These are phyloP conservation scores for Sophora flavescens DNA, from an alignment of 306 rosid species.

Conservation along the genomic window DNA sequence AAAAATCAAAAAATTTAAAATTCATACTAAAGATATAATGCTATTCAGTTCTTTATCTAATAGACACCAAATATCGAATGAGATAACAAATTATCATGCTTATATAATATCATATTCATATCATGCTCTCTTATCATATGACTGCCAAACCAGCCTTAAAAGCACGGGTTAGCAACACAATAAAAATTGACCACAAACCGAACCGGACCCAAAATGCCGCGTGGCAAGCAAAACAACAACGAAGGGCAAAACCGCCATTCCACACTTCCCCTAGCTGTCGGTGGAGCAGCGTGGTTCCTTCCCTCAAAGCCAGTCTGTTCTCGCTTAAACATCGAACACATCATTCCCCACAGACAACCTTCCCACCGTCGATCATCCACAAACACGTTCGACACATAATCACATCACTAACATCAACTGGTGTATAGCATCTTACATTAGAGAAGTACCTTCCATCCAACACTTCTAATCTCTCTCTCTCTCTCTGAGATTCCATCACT, in stretches of 20 bases:
- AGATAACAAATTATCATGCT: too few species aligned
- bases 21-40: too few species aligned
- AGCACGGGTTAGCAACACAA: too few species aligned
- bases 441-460: conserved; percentile 47
- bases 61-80: too few species aligned
- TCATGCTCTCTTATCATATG: too few species aligned
- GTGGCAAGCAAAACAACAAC: neutral
- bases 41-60: too few species aligned
- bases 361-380: neutral
- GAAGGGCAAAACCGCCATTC: conserved; percentile 37
- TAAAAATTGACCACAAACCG: neutral
- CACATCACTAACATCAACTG: neutral
- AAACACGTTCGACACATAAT: conserved; percentile 39
- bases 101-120: too few species aligned
- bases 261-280: conserved; percentile 39
- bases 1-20: too few species aligned
- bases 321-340: conserved; percentile 45
- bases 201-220: neutral
- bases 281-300: conserved; percentile 49
- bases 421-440: neutral
- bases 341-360: neutral
- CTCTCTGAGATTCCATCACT: neutral
- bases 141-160: too few species aligned
- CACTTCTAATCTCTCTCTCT: conserved; percentile 6
- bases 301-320: conserved; percentile 58